These are phyloP conservation scores for Zymoseptoria ardabiliae DNA, from an alignment of 2,329 filamentous ascomycete species.

Conservation along the genomic window DNA sequence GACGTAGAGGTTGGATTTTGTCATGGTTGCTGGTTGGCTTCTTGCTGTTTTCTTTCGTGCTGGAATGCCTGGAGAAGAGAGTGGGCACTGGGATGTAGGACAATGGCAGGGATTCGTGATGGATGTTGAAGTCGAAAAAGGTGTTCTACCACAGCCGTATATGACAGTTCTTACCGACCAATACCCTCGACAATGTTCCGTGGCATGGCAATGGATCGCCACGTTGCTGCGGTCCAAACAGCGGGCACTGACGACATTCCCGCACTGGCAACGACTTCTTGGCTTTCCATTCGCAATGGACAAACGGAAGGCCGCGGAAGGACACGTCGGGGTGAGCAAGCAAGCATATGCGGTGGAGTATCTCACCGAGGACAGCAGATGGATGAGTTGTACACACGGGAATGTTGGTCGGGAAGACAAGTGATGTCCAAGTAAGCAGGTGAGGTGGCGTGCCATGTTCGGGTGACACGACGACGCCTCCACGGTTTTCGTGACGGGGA, in stretches of 20 bases:
- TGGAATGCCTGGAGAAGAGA: too few relatives aligned
- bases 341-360: background rate
- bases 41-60: too few relatives aligned
- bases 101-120: too few relatives aligned
- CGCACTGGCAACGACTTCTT: background rate
- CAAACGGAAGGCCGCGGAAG: background rate
- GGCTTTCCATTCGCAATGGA: background rate
- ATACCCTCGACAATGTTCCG: too few relatives aligned
- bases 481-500: background rate
- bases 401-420: background rate
- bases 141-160: too few relatives aligned
- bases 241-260: background rate
- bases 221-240: background rate
- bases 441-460: too few relatives aligned
- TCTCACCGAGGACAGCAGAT: background rate
- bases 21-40: background rate
- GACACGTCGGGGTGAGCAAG: background rate
- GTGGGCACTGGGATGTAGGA: too few relatives aligned
- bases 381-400: background rate
- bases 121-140: too few relatives aligned
- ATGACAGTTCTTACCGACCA: too few relatives aligned
- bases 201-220: background rate
- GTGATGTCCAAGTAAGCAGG: background rate
- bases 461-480: background rate
- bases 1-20: slow-evolving; percentile 9